Percentiles rank a stretch among this genome's conserved stretches.
These are phyloP conservation scores for Eustoma russellianum DNA, from an alignment of 257 asterid species.

Conservation along the genomic window DNA sequence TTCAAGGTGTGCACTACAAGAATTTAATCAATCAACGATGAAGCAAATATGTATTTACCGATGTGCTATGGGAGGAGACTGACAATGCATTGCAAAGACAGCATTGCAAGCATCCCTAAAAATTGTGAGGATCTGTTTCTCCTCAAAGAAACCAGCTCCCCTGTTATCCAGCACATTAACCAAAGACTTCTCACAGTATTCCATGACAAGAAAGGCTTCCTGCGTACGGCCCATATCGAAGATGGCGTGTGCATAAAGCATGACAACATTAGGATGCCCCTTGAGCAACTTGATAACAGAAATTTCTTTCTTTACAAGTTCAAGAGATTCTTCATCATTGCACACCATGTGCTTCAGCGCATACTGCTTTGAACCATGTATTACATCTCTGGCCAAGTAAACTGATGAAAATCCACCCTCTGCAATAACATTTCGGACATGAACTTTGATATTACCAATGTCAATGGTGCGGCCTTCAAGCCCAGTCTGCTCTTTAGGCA, in stretches of 20 bases:
- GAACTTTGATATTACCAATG: conserved; percentile 73
- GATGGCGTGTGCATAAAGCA: conserved; percentile 57
- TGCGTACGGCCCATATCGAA: conserved; percentile 93
- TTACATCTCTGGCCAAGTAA: conserved; percentile 69
- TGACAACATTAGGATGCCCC: conserved; percentile 89
- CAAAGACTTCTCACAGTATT: conserved; percentile 82
- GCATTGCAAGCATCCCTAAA: conserved; percentile 86
- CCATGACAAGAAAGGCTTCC: conserved; percentile 94
- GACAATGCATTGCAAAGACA: conserved; percentile 94
- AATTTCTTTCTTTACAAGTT: conserved; percentile 69
- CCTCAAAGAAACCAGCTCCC: conserved; percentile 90
- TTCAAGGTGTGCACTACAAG: background rate
- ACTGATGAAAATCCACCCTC: conserved; percentile 99
- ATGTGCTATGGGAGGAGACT: conserved; percentile 86
- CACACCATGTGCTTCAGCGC: conserved; percentile 90
- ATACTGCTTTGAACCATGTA: conserved; percentile 82
- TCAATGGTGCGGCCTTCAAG: conserved; percentile 92
- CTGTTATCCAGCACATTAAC: conserved; percentile 81
- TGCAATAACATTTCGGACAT: conserved; percentile 73
- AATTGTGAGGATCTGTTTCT: conserved; percentile 71
- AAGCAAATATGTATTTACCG: conserved; percentile 35
- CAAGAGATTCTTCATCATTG: conserved; percentile 78
- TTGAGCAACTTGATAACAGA: conserved; percentile 79
- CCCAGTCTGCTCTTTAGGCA: conserved; percentile 81
- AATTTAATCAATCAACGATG: background rate